Percentiles rank a stretch among this genome's conserved stretches.
Evolutionary conservation across 179 eudicot genomes (phyloP).

Genomic region (Monotropa hypopitys): DNA sequence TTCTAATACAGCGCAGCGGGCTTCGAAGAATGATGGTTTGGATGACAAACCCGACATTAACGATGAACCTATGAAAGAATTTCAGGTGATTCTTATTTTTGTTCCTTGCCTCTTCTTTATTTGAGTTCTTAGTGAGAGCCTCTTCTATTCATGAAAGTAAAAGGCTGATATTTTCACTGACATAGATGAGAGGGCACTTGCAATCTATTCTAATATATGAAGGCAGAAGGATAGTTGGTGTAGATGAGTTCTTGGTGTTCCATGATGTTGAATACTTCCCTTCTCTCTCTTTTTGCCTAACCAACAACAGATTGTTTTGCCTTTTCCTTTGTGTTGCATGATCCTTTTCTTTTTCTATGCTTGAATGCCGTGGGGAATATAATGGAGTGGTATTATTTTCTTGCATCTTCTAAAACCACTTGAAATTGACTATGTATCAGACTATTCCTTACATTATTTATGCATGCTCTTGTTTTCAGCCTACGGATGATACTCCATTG

Average conservation of each 20-base stretch:
- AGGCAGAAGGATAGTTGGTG: too few relatives aligned
- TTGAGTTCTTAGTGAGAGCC: neutral
- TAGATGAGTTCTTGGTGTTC: too few relatives aligned
- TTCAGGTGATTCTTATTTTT: constrained; percentile 27
- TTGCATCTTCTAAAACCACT: neutral
- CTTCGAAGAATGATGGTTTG: constrained; percentile 29
- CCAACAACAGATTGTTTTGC: neutral
- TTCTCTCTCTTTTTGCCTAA: neutral
- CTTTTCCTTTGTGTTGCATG: neutral
- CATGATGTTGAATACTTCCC: neutral
- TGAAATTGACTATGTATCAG: neutral
- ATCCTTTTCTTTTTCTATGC: neutral
- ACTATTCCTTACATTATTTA: too few relatives aligned
- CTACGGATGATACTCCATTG: constrained; percentile 26
- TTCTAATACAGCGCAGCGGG: constrained; percentile 19
- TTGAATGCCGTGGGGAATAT: neutral
- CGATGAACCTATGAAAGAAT: constrained; percentile 65
- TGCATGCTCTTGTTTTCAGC: constrained; percentile 25
- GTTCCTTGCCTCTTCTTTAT: neutral
- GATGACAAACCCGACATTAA: constrained; percentile 70
- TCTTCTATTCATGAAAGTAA: neutral
- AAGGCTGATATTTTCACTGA: neutral
- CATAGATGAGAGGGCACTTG: neutral
- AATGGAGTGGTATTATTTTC: neutral
- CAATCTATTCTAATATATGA: too few relatives aligned